Conservation (phyloP, 2,329 filamentous ascomycete genomes). For the Paraphaeosphaeria sporulosa region DNA sequence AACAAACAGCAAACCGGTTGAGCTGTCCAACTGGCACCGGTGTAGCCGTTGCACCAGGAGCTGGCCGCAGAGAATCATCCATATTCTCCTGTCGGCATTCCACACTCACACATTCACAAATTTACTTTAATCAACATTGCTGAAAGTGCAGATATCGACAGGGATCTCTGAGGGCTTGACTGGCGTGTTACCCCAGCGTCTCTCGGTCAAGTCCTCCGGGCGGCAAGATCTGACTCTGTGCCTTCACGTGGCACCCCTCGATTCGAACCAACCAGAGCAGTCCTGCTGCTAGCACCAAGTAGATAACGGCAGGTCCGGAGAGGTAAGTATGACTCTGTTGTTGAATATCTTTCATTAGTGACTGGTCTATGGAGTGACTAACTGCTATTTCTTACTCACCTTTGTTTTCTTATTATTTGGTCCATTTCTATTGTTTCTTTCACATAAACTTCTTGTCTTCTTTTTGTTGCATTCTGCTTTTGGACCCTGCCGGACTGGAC, state of each 20-base stretch:
- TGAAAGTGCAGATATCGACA: too few species aligned
- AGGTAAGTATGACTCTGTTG: neutral
- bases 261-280: conserved; percentile 20
- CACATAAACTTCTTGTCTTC: too few species aligned
- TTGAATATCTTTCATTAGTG: neutral
- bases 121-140: too few species aligned
- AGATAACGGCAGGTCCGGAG: neutral
- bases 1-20: conserved; percentile 1
- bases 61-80: neutral
- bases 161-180: conserved; percentile 1
- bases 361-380: neutral
- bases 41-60: too few species aligned
- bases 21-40: too few species aligned
- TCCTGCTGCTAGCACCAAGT: conserved; percentile 2
- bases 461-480: too few species aligned
- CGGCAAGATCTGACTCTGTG: conserved; percentile 18
- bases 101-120: conserved; percentile 1
- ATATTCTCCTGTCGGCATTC: conserved; percentile 4
- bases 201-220: conserved; percentile 7
- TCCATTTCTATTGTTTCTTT: too few species aligned
- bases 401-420: too few species aligned
- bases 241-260: conserved; percentile 22
- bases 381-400: too few species aligned
- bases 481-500: too few species aligned
- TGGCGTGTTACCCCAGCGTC: conserved; percentile 3